phyloP scores from a whole-genome alignment of 1,284 basidiomycete genomes.

The Ceratobasidium sp. region DNA sequence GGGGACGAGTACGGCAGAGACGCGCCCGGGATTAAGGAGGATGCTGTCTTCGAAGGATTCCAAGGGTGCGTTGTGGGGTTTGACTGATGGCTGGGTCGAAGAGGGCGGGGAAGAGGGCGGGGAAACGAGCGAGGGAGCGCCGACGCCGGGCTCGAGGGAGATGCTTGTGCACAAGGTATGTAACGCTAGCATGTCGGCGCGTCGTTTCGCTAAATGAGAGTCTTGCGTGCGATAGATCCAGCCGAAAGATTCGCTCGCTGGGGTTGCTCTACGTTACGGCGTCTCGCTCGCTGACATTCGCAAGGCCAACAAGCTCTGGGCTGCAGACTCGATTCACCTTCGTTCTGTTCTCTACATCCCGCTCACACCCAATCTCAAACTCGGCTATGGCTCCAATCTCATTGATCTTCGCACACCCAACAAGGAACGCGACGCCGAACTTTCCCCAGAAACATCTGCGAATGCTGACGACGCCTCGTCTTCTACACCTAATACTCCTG shows the following conservation, averaged over 20 bases:
- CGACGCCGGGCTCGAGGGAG: slow-evolving; percentile 16
- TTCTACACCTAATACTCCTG: slow-evolving; percentile 29
- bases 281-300: slow-evolving; percentile 83
- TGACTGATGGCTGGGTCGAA: slow-evolving; percentile 42
- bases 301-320: slow-evolving; percentile 89
- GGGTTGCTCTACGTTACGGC: slow-evolving; percentile 88
- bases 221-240: slow-evolving; percentile 67
- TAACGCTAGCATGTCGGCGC: background rate
- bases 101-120: slow-evolving; percentile 9
- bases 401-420: slow-evolving; percentile 26
- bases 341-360: slow-evolving; percentile 87
- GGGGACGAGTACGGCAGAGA: slow-evolving; percentile 9
- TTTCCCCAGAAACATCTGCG: slow-evolving; percentile 19
- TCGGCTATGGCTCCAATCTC: slow-evolving; percentile 24
- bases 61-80: slow-evolving; percentile 33
- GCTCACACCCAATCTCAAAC: slow-evolving; percentile 56
- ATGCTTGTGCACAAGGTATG: slow-evolving; percentile 43
- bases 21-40: slow-evolving; percentile 24
- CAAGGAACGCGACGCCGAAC: slow-evolving; percentile 26
- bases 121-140: background rate
- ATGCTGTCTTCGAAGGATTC: slow-evolving; percentile 36
- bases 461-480: slow-evolving; percentile 39
- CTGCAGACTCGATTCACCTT: slow-evolving; percentile 88
- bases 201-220: background rate
- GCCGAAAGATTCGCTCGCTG: slow-evolving; percentile 81